Percentiles rank a stretch among this genome's conserved stretches.
Conservation (phyloP, 2,329 filamentous ascomycete species). For the Fusarium floridanum region DNA sequence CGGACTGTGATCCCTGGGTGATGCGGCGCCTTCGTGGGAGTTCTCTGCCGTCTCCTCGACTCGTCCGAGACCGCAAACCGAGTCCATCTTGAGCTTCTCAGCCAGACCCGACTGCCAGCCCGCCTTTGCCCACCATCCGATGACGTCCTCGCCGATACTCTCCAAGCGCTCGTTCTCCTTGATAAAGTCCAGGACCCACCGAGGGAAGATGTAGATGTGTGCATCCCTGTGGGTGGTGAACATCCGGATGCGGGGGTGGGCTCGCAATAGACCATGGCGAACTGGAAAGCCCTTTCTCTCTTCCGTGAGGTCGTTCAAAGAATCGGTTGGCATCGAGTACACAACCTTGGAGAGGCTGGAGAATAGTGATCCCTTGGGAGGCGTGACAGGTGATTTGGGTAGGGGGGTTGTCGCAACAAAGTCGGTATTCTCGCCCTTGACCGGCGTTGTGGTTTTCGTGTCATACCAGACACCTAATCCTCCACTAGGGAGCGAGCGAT, state of each 20-base stretch:
- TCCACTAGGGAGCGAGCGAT: constrained; percentile 69
- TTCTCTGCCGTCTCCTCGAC: constrained; percentile 55
- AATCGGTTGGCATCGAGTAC: constrained; percentile 90
- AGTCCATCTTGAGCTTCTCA: constrained; percentile 79
- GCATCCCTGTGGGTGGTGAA: constrained; percentile 88
- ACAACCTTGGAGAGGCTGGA: constrained; percentile 81
- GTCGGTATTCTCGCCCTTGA: constrained; percentile 93
- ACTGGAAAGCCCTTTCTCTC: constrained; percentile 79
- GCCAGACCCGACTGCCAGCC: constrained; percentile 87
- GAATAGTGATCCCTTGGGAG: constrained; percentile 71
- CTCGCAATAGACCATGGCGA: constrained; percentile 80
- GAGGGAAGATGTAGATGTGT: constrained; percentile 94
- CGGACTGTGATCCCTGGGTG: constrained; percentile 44
- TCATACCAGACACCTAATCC: constrained; percentile 93
- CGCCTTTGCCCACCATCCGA: constrained; percentile 96
- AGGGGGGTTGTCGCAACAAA: constrained; percentile 86
- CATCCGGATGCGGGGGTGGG: constrained; percentile 82
- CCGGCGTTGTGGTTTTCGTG: constrained; percentile 78
- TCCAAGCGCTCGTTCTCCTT: constrained; percentile 84
- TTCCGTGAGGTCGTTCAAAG: constrained; percentile 85
- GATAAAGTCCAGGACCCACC: constrained; percentile 90
- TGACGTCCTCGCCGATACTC: constrained; percentile 89
- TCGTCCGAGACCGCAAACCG: constrained; percentile 64
- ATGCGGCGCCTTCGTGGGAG: constrained; percentile 46
- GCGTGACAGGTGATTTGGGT: constrained; percentile 61